phyloP scores from a whole-genome alignment of 1,139 yeast species.

The Debaryomycetaceae sp. region DNA sequence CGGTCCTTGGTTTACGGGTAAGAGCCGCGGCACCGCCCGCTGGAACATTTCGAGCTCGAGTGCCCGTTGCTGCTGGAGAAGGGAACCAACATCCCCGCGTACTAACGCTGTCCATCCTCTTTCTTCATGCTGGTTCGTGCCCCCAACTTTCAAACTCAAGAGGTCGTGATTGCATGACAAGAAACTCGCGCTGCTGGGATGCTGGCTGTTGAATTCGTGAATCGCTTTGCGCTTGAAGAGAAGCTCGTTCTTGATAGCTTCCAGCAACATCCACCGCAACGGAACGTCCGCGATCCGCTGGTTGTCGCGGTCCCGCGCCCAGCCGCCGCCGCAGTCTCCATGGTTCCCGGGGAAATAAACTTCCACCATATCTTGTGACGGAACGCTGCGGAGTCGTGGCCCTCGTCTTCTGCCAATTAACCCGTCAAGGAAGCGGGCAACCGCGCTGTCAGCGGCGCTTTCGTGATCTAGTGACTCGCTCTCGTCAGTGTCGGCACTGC shows the following conservation, averaged over 20 bases:
- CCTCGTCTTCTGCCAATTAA: neutral
- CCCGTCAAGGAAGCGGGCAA: neutral
- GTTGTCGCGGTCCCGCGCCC: slow-evolving; percentile 28
- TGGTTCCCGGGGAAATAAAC: slow-evolving; percentile 61
- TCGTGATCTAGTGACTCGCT: neutral
- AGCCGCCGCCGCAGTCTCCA: slow-evolving; percentile 58
- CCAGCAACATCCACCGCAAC: slow-evolving; percentile 48
- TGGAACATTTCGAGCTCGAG: slow-evolving; percentile 1
- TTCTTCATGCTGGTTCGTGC: neutral
- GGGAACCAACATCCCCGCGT: neutral
- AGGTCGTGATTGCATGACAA: slow-evolving; percentile 40
- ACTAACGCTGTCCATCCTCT: neutral
- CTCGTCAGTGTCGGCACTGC: neutral
- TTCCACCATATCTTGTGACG: slow-evolving; percentile 34
- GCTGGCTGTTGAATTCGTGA: slow-evolving; percentile 23
- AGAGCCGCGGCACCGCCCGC: neutral
- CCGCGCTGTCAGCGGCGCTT: neutral
- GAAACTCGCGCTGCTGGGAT: slow-evolving; percentile 26
- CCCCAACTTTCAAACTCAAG: slow-evolving; percentile 11
- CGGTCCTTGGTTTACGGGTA: neutral
- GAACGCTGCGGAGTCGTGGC: slow-evolving; percentile 1
- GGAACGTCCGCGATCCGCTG: slow-evolving; percentile 28
- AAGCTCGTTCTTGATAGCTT: slow-evolving; percentile 41
- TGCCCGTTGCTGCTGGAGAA: neutral
- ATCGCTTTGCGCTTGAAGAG: slow-evolving; percentile 29